phyloP scores from a whole-genome alignment of 495 filamentous ascomycete species.

The Neurospora terricola region DNA sequence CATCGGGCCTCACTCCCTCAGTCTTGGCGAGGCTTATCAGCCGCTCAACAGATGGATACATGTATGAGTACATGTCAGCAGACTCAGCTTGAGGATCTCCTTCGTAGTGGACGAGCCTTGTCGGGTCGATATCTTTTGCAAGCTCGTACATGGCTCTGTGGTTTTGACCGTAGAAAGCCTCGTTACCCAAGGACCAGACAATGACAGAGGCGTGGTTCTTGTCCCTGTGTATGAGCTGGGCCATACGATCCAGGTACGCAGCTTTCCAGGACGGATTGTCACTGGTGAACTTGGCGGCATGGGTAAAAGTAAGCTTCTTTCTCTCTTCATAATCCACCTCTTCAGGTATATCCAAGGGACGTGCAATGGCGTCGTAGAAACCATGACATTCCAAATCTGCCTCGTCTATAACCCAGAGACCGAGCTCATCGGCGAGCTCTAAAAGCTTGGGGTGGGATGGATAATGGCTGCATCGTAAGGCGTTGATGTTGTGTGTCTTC shows the following conservation, averaged over 20 bases:
- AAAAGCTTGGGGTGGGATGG: conserved; percentile 48
- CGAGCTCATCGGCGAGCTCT: conserved; percentile 57
- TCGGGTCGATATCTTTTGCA: conserved; percentile 44
- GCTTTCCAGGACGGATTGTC: conserved; percentile 54
- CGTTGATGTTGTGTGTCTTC: conserved; percentile 60
- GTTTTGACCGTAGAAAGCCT: conserved; percentile 58
- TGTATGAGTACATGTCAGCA: conserved; percentile 56
- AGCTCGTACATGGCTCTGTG: conserved; percentile 54
- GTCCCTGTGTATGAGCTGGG: conserved; percentile 54
- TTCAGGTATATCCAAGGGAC: conserved; percentile 34
- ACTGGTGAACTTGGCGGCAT: conserved; percentile 47
- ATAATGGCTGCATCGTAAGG: conserved; percentile 53
- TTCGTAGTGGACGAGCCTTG: conserved; percentile 57
- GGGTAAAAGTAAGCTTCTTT: conserved; percentile 39
- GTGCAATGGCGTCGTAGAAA: conserved; percentile 43
- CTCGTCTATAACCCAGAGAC: conserved; percentile 62
- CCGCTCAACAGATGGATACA: conserved; percentile 50
- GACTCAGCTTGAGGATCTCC: conserved; percentile 47
- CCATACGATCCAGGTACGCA: conserved; percentile 56
- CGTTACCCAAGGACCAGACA: conserved; percentile 64
- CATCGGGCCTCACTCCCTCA: conserved; percentile 21
- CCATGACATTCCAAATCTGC: conserved; percentile 64
- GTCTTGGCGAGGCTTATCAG: conserved; percentile 37
- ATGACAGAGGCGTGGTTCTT: conserved; percentile 57
- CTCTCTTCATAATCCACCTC: conserved; percentile 41